Evolutionary conservation across 371 early-diverging fungal genomes (phyloP).

Genomic region (Capniomyces stellatus): DNA sequence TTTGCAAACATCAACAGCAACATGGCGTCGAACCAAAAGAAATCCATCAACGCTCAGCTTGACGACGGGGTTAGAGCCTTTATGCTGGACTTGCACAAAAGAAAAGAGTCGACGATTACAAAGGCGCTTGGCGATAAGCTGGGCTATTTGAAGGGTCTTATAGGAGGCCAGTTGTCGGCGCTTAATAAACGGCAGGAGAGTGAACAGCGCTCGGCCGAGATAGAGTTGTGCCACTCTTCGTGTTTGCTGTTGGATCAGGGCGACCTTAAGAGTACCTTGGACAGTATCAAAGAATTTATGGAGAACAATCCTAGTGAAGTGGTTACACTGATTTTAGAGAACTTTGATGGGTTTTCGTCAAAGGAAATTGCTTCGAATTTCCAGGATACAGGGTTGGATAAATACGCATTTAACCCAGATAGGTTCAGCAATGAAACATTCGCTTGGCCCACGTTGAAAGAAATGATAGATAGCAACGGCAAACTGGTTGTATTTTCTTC

Average conservation of each 20-base stretch:
- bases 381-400: constrained; percentile 31
- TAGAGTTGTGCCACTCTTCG: constrained; percentile 46
- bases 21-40: constrained; percentile 45
- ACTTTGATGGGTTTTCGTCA: constrained; percentile 29
- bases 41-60: constrained; percentile 37
- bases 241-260: constrained; percentile 45
- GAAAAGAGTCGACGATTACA: neutral
- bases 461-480: constrained; percentile 42
- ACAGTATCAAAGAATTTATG: constrained; percentile 31
- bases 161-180: neutral
- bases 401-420: constrained; percentile 22
- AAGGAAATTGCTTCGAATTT: constrained; percentile 32
- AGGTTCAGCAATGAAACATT: constrained; percentile 6
- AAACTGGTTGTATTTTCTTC: constrained; percentile 47
- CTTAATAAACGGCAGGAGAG: neutral
- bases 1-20: constrained; percentile 32
- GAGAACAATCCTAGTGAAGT: constrained; percentile 45
- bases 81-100: constrained; percentile 34
- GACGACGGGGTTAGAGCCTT: constrained; percentile 50
- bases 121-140: neutral
- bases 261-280: constrained; percentile 28
- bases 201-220: constrained; percentile 11
- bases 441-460: constrained; percentile 46
- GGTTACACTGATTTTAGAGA: constrained; percentile 52
- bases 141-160: neutral